A percentile compares a stretch with the other conserved stretches of the same genome.
Conservation (phyloP, 148 eudicot species). For the Spergularia bocconei region DNA sequence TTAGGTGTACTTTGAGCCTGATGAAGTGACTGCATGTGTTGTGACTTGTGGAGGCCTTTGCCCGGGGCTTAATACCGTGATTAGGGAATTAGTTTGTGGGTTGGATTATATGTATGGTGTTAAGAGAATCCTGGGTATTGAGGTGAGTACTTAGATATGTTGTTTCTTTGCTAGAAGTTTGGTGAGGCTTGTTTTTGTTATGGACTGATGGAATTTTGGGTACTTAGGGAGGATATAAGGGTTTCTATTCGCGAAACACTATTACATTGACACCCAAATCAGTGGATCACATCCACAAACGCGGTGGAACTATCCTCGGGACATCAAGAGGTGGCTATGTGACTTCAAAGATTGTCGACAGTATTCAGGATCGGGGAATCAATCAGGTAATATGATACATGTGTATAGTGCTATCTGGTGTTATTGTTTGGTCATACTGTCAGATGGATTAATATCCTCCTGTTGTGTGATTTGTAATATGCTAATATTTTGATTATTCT, state of each 20-base stretch:
- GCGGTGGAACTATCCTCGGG: conserved; percentile 85
- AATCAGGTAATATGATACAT: conserved; percentile 55
- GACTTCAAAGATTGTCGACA: conserved; percentile 76
- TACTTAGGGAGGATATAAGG: conserved; percentile 81
- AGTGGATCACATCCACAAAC: conserved; percentile 82
- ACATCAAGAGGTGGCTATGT: conserved; percentile 88
- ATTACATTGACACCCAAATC: conserved; percentile 64
- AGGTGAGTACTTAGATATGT: conserved; percentile 41
- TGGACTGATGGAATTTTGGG: conserved; percentile 1
- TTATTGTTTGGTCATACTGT: not conserved
- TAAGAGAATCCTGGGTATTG: conserved; percentile 58
- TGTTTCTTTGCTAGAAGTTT: not conserved
- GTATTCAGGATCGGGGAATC: conserved; percentile 89
- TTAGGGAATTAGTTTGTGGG: conserved; percentile 75
- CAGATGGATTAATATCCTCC: not conserved
- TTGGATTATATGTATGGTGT: conserved; percentile 83
- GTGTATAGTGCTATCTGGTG: not conserved
- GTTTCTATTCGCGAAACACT: conserved; percentile 77
- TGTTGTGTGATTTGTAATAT: not conserved
- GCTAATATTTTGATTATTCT: conserved; percentile 13
- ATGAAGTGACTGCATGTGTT: conserved; percentile 77
- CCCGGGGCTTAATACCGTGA: conserved; percentile 91
- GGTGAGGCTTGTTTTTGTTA: not conserved
- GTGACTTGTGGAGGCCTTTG: conserved; percentile 89
- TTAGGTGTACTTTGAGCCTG: conserved; percentile 71